phyloP scores from a whole-genome alignment of 352 stramenopile species.

The Phytophthora multivora region DNA sequence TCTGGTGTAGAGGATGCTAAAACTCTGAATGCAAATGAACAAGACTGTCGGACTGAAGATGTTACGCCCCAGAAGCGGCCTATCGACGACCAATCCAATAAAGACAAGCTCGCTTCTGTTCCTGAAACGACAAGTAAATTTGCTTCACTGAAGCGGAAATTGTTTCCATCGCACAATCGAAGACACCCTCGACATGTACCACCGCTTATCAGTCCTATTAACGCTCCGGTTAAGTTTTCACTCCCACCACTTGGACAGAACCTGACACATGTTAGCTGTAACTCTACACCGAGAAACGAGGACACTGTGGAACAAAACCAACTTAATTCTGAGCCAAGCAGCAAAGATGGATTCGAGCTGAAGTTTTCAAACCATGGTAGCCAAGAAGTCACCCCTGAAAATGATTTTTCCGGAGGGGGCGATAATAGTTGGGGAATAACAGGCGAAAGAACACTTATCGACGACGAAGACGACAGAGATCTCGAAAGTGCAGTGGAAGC shows the following conservation, averaged over 20 bases:
- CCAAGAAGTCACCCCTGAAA: slow-evolving; percentile 18
- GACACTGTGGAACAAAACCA: slow-evolving; percentile 6
- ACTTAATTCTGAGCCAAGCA: slow-evolving; percentile 1
- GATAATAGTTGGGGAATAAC: slow-evolving; percentile 19
- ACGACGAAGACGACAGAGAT: slow-evolving; percentile 46
- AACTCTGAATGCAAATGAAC: neutral
- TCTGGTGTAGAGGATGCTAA: slow-evolving; percentile 16
- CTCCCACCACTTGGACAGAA: slow-evolving; percentile 10
- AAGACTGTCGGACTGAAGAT: slow-evolving; percentile 23
- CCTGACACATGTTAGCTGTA: neutral
- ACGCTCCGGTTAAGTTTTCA: neutral
- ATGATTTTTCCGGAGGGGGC: neutral
- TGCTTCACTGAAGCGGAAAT: slow-evolving; percentile 54
- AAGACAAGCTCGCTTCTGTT: slow-evolving; percentile 10
- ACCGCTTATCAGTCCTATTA: slow-evolving; percentile 53
- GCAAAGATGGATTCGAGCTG: neutral
- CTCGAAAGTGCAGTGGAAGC: slow-evolving; percentile 44
- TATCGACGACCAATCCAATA: neutral
- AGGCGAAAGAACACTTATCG: slow-evolving; percentile 15
- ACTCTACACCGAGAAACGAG: neutral
- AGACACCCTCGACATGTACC: slow-evolving; percentile 47
- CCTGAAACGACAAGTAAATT: slow-evolving; percentile 38
- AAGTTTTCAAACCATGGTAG: neutral
- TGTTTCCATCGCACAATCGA: slow-evolving; percentile 59
- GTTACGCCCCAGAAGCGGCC: neutral